A percentile compares a stretch with the other conserved stretches of the same genome.
Conservation (phyloP, 192 early-diverging fungal genomes). For the Backusella westeae region DNA sequence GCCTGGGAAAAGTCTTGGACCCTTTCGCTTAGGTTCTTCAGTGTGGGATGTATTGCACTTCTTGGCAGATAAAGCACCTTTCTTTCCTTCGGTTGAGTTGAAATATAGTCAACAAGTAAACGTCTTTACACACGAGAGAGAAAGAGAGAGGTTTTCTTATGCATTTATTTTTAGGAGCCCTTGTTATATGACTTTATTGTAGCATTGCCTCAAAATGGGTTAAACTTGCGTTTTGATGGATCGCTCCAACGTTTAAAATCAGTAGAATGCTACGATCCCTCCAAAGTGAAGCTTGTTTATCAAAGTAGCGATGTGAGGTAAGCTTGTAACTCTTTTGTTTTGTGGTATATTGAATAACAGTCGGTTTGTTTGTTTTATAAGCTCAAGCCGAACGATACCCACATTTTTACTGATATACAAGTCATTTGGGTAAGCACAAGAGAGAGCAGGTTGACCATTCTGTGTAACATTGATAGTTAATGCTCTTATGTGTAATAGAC, state of each 20-base stretch:
- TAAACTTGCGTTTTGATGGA: constrained; percentile 18
- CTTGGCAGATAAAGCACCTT: constrained; percentile 44
- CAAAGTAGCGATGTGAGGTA: constrained; percentile 22
- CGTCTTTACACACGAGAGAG: too few species aligned
- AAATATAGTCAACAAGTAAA: constrained; percentile 63
- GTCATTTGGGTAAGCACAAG: constrained; percentile 58
- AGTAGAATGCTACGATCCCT: constrained; percentile 65
- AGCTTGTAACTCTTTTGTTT: constrained; percentile 38
- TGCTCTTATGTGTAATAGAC: constrained; percentile 27
- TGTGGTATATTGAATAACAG: constrained; percentile 9
- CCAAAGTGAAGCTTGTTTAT: constrained; percentile 20
- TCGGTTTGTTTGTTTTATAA: constrained; percentile 8
- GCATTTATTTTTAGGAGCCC: neutral
- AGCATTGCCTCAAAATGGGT: constrained; percentile 6
- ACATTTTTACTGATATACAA: constrained; percentile 69
- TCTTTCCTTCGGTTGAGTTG: constrained; percentile 59
- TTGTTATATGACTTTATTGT: constrained; percentile 15
- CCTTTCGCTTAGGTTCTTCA: constrained; percentile 57
- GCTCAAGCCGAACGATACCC: constrained; percentile 59
- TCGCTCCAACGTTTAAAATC: constrained; percentile 34
- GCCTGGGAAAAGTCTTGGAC: constrained; percentile 54
- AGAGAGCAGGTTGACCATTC: neutral
- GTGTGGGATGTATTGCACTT: constrained; percentile 58
- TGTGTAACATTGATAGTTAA: constrained; percentile 23
- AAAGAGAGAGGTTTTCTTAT: neutral